phyloP scores from a whole-genome alignment of 1,284 basidiomycete species.

The Veloboletus limbatus region DNA sequence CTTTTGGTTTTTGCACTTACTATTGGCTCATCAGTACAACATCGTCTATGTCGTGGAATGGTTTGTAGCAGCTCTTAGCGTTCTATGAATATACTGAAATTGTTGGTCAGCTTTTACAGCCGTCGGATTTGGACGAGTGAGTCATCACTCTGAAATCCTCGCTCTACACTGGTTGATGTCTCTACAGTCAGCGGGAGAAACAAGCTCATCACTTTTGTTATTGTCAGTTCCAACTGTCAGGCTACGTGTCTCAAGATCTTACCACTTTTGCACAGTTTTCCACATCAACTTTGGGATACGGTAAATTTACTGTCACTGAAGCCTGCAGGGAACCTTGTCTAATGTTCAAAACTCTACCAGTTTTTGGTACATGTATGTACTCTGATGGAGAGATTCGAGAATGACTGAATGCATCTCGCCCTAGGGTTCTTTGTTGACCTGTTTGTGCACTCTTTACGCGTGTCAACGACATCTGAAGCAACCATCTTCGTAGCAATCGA shows the following conservation, averaged over 20 bases:
- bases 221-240: constrained; percentile 9
- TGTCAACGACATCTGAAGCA: background rate
- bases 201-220: constrained; percentile 3
- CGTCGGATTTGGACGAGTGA: constrained; percentile 18
- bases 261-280: constrained; percentile 2
- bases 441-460: constrained; percentile 1
- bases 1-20: background rate
- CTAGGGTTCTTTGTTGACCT: constrained; percentile 10
- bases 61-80: background rate
- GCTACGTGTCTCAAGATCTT: background rate
- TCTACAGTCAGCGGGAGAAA: constrained; percentile 15
- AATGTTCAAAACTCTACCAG: background rate
- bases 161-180: background rate
- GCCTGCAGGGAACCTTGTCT: background rate
- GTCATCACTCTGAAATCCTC: background rate
- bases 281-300: too few species aligned
- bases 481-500: constrained; percentile 1
- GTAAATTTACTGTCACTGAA: too few species aligned
- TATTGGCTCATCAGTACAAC: background rate
- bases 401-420: background rate
- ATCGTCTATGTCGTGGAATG: constrained; percentile 6
- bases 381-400: background rate
- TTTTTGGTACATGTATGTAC: constrained; percentile 7
- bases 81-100: background rate
- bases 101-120: constrained; percentile 16